phyloP scores from a whole-genome alignment of 2,329 filamentous ascomycete species.

The Waltergamsia citrina region DNA sequence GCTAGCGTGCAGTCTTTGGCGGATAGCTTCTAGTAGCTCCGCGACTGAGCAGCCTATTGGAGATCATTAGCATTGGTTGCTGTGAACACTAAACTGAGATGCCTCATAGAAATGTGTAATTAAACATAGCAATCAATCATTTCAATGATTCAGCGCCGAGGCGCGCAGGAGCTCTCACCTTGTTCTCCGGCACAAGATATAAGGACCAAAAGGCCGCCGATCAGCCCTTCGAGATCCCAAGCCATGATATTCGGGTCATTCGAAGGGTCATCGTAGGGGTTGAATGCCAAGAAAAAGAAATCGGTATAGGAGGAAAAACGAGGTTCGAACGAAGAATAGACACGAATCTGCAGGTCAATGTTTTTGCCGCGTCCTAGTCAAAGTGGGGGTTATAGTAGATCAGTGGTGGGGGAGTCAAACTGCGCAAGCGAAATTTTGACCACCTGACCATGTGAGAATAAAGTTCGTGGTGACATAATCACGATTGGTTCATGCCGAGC shows the following conservation, averaged over 20 bases:
- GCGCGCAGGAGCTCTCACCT: slow-evolving; percentile 14
- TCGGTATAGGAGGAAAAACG: neutral
- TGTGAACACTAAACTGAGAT: too few species aligned
- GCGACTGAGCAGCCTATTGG: slow-evolving; percentile 18
- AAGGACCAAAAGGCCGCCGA: slow-evolving; percentile 23
- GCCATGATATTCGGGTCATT: slow-evolving; percentile 16
- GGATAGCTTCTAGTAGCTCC: slow-evolving; percentile 21
- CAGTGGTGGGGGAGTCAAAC: slow-evolving; percentile 1
- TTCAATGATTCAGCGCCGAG: neutral
- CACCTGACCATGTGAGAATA: neutral
- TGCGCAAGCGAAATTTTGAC: neutral
- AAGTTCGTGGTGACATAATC: neutral
- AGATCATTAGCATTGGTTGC: slow-evolving; percentile 1
- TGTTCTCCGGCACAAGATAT: slow-evolving; percentile 27
- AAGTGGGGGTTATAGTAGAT: neutral
- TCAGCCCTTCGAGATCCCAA: slow-evolving; percentile 27
- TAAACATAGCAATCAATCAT: neutral
- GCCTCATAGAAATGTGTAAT: too few species aligned
- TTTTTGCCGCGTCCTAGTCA: neutral
- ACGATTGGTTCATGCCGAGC: too few species aligned
- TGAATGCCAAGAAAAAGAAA: neutral
- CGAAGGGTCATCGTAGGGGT: slow-evolving; percentile 14
- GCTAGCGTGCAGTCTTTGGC: slow-evolving; percentile 6
- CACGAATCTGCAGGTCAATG: neutral
- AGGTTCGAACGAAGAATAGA: slow-evolving; percentile 2